Evolutionary conservation across 352 stramenopile species (phyloP).

Genomic region (Phytophthora sansomeana): DNA sequence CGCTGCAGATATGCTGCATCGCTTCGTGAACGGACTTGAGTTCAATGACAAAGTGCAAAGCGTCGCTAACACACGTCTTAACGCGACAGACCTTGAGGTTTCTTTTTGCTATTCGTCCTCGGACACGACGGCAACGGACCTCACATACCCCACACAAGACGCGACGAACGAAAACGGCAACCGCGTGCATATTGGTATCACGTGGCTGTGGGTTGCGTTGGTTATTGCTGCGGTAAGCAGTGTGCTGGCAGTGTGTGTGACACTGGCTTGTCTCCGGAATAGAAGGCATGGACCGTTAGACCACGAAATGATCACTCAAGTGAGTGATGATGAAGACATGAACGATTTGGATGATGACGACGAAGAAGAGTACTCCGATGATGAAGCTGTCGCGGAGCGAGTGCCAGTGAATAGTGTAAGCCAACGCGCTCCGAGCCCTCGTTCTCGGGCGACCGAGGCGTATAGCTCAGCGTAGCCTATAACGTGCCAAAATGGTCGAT

Average conservation of each 20-base stretch:
- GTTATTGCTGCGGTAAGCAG: conserved; percentile 60
- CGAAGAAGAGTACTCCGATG: conserved; percentile 27
- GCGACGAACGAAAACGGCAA: conserved; percentile 16
- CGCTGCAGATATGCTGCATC: conserved; percentile 91
- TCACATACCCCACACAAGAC: conserved; percentile 17
- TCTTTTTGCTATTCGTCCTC: conserved; percentile 47
- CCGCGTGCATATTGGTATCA: conserved; percentile 29
- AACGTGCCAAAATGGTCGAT: no score
- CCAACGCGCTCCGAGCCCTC: conserved; percentile 32
- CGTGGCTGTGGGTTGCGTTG: conserved; percentile 62
- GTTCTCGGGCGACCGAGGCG: conserved; percentile 30
- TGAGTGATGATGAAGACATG: conserved; percentile 68
- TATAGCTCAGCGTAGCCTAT: neutral
- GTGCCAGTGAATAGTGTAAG: conserved; percentile 25
- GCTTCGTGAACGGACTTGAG: conserved; percentile 72
- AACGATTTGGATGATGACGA: conserved; percentile 29
- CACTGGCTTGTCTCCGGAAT: conserved; percentile 58
- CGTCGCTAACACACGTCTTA: conserved; percentile 61
- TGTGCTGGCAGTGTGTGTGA: conserved; percentile 54
- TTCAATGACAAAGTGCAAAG: conserved; percentile 71
- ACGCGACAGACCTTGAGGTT: conserved; percentile 60
- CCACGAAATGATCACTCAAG: conserved; percentile 66
- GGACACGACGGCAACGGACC: conserved; percentile 16
- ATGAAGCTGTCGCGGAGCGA: conserved; percentile 19
- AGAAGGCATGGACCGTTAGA: conserved; percentile 37